A percentile compares a stretch with the other conserved stretches of the same genome.
Evolutionary conservation across 495 filamentous ascomycete species (phyloP).

Genomic region (Hypoxylon crocopeplum): DNA sequence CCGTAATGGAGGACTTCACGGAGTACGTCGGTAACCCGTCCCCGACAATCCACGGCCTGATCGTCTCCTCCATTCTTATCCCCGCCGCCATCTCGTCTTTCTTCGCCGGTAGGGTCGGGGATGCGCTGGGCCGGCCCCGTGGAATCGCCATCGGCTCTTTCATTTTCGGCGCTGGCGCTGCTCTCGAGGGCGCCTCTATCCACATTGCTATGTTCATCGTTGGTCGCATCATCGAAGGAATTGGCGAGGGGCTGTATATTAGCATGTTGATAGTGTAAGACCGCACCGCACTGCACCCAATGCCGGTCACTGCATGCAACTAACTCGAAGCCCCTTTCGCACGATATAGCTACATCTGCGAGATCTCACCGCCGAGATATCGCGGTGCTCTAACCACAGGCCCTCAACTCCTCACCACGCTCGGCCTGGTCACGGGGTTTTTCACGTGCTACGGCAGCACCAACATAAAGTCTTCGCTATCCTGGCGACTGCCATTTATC

Average conservation of each 20-base stretch:
- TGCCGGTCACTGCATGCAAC: not conserved
- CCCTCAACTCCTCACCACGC: conserved; percentile 62
- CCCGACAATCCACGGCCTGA: conserved; percentile 65
- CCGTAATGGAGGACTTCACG: conserved; percentile 65
- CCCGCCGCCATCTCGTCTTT: conserved; percentile 67
- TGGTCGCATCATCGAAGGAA: conserved; percentile 61
- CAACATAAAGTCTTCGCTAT: conserved; percentile 53
- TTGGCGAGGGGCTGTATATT: conserved; percentile 68
- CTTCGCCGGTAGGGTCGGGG: conserved; percentile 67
- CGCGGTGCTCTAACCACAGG: conserved; percentile 63
- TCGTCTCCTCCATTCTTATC: conserved; percentile 70
- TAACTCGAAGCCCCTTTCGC: not conserved
- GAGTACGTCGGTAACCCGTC: conserved; percentile 60
- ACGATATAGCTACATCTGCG: conserved; percentile 55
- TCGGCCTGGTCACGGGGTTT: conserved; percentile 63
- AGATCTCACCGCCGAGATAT: conserved; percentile 63
- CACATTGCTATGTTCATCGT: conserved; percentile 64
- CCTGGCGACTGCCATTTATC: conserved; percentile 65
- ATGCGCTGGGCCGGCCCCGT: conserved; percentile 61
- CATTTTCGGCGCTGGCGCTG: conserved; percentile 62
- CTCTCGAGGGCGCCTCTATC: conserved; percentile 55
- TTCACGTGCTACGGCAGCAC: conserved; percentile 68
- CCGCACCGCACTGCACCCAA: not conserved
- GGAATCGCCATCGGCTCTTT: conserved; percentile 61
- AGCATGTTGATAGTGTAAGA: conserved; percentile 60